These are phyloP conservation scores for Anthracocystis setariae DNA, from an alignment of 1,284 basidiomycete genomes.

Conservation along the genomic window DNA sequence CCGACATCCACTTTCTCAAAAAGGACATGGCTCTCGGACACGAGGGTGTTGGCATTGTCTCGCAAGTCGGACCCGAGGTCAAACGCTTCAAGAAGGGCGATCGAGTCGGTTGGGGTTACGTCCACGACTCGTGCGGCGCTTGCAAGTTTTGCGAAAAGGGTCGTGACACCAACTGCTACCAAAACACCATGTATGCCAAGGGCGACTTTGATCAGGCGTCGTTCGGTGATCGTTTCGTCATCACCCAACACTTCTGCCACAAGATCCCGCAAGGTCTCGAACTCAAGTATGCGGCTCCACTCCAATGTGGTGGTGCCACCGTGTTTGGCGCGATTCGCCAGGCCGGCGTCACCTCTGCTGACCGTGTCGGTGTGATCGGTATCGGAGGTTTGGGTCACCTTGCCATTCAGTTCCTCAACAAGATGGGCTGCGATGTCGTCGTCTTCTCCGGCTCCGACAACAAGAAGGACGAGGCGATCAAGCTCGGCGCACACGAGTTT, in stretches of 20 bases:
- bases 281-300: slow-evolving; percentile 56
- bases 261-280: slow-evolving; percentile 57
- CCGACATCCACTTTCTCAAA: slow-evolving; percentile 59
- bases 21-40: slow-evolving; percentile 61
- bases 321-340: slow-evolving; percentile 52
- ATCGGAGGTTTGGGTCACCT: slow-evolving; percentile 54
- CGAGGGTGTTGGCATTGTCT: slow-evolving; percentile 64
- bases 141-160: slow-evolving; percentile 62
- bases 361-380: slow-evolving; percentile 53
- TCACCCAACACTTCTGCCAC: slow-evolving; percentile 59
- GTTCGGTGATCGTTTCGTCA: slow-evolving; percentile 62
- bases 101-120: slow-evolving; percentile 65
- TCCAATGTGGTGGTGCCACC: slow-evolving; percentile 58
- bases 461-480: slow-evolving; percentile 56
- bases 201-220: slow-evolving; percentile 57
- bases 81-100: slow-evolving; percentile 57
- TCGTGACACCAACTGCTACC: slow-evolving; percentile 56
- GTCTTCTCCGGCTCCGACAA: slow-evolving; percentile 52
- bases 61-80: slow-evolving; percentile 56
- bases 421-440: slow-evolving; percentile 56
- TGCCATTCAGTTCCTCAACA: slow-evolving; percentile 52
- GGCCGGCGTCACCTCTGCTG: slow-evolving; percentile 25
- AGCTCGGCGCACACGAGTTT: slow-evolving; percentile 58
- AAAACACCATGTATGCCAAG: slow-evolving; percentile 53
- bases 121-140: slow-evolving; percentile 55